Base-by-base conservation (phyloP, 2,329 filamentous ascomycete genomes). In the Fusarium xylarioides region DNA sequence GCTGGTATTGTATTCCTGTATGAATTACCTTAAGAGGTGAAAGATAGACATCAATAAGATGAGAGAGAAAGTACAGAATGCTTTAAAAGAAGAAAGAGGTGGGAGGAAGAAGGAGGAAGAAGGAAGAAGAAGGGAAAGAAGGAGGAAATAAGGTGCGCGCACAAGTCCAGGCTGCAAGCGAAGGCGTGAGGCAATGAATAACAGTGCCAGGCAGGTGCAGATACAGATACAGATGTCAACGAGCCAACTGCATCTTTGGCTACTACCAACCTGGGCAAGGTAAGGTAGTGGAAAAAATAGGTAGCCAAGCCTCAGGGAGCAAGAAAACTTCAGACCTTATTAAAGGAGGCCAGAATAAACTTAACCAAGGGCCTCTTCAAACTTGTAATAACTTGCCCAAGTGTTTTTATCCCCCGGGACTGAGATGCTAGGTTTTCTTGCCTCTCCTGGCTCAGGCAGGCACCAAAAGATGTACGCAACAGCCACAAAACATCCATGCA, bases 401-500 rank as follows among this genome's bases (percentile, higher is more conserved):
- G 30, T 34, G 11, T 34, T 50, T 34, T 50, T 23, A 34, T 50
- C 21, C 47, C 21, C 15, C 23, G 6, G n/a, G 47, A 23, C 30
- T 50, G 21, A 34, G 47, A 34, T 50, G n/a, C 16, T 19, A 23
- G 19, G 30, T n/a, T 34, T 34, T 50, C 30, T 23, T 50, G 16
- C 30, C 16, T 50, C 47, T n/a, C 30, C 30, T 34, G 28, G 38
- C 32, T 40, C 55, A 57, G 23, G 46, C 28, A 68, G 63, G 66
- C 64, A 69, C 65, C 55, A 50, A 32, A 11, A 30, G 28, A 44
- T n/a, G 52, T 54, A 30, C 50, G 34, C 34, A 47, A 50, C 38
- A 74, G 62, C 44, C 52, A 63, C 55, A 71, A 57, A 44, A 44
- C 23, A 44, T n/a, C 32, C 43, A 44, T n/a, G 26, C 43, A 34